Conservation (phyloP, 306 rosid species). For the Malus sylvestris region DNA sequence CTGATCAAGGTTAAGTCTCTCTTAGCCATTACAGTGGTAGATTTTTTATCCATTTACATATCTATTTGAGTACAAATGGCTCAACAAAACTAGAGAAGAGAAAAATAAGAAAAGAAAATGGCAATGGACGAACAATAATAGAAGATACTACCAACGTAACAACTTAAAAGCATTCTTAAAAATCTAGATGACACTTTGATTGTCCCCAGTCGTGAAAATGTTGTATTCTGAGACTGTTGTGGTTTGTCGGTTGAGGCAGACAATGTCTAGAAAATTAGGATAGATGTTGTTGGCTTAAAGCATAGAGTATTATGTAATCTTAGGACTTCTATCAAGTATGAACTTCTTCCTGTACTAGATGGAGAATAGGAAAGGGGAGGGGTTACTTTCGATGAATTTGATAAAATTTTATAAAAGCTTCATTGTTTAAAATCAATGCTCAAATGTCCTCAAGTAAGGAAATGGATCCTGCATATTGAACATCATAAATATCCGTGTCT, state of each 20-base stretch:
- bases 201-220: background rate
- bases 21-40: background rate
- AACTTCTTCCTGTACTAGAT: background rate
- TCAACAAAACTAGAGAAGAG: background rate
- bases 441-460: background rate
- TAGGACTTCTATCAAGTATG: background rate
- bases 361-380: background rate
- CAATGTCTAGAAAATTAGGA: background rate
- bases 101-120: background rate
- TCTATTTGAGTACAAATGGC: background rate
- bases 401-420: too few relatives aligned
- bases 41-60: background rate
- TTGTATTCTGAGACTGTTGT: background rate
- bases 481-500: background rate
- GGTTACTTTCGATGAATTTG: background rate
- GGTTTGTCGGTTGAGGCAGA: background rate
- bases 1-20: conserved; percentile 72
- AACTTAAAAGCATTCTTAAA: background rate
- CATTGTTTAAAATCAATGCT: too few relatives aligned
- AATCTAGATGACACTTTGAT: background rate
- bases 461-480: background rate
- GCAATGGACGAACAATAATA: background rate
- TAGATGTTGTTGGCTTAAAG: background rate
- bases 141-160: background rate
- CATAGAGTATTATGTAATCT: background rate